Base-by-base conservation (phyloP, 2,329 filamentous ascomycete genomes). In the Botryotinia calthae region DNA sequence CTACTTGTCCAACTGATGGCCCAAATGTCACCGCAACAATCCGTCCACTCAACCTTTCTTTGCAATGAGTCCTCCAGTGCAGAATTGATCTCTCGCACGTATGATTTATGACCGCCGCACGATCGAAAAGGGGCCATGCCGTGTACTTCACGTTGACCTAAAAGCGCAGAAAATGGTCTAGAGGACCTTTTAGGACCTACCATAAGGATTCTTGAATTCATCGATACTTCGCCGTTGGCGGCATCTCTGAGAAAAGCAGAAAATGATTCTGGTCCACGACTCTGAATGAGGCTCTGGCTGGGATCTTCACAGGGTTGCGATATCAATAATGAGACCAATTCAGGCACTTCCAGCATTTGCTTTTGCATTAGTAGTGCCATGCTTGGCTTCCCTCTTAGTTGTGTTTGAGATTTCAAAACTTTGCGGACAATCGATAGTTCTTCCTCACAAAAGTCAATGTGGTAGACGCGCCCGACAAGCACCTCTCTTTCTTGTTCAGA, bases 1-100 rank as follows among this genome's bases (percentile, higher is more conserved):
- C 86, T 78, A 0, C 86, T 86, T 0, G 87, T 82, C 89, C 89
- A 91, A 28, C 83, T 84, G 66, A 89, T 83, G 3, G 88, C 87
- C 34, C 85, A 83, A 61, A 91, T 86, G 76, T 91, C 89, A 5
- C 89, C 89, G 44, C 89, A 88, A 70, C 88, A 89, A 76, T 87
- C 86, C 2, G 85, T 88, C 83, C 88, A 91, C 76, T 89, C 86
- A 4, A 85, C 82, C 42, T 85, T 82, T 14, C 85, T 81, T 64
- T 84, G 82, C 5, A 91, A 75, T 2, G 81, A 81, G 72, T 91
- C 88, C 76, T 90, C 88, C 9, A 81, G 44, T 62, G 40, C 69
- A 37, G 67, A 78, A 14, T 72, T 71, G 28, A 77, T 71, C 44
- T 76, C 46, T 8, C 70, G 73, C 51, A 74, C 77, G 58, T 78